phyloP scores from a whole-genome alignment of 352 stramenopile species.

The Globisporangium mamillatum region DNA sequence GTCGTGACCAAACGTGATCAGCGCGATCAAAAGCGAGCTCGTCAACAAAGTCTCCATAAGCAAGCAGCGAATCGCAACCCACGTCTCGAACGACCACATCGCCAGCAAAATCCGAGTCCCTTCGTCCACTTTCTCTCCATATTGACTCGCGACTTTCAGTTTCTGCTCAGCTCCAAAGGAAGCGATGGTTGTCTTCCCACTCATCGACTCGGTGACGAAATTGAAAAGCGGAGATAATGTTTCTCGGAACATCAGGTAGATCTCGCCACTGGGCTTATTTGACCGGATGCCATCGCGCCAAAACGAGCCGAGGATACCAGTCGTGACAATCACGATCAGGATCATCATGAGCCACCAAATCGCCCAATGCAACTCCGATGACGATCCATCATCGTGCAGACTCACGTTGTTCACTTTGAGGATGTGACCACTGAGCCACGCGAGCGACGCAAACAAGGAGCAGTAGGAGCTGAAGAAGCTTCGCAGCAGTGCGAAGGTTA shows the following conservation, averaged over 20 bases:
- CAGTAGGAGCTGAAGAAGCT: conserved; percentile 37
- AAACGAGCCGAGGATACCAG: conserved; percentile 20
- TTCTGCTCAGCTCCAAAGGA: conserved; percentile 33
- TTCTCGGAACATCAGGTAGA: conserved; percentile 37
- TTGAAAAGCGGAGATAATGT: conserved; percentile 36
- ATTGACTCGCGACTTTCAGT: conserved; percentile 26
- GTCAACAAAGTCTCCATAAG: conserved; percentile 34
- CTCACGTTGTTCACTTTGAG: conserved; percentile 20
- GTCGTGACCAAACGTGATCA: conserved; percentile 32
- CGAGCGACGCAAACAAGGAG: conserved; percentile 32
- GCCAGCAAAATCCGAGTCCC: conserved; percentile 29
- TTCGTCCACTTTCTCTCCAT: conserved; percentile 36
- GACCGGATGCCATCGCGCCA: conserved; percentile 29
- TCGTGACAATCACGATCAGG: conserved; percentile 25
- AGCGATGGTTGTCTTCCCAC: conserved; percentile 32
- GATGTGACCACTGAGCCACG: conserved; percentile 35
- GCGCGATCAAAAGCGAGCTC: conserved; percentile 32
- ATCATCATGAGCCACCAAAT: conserved; percentile 29
- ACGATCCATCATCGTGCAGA: not conserved
- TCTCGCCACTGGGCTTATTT: conserved; percentile 30
- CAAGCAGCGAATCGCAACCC: conserved; percentile 29
- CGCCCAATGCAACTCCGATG: not conserved
- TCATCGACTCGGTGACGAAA: conserved; percentile 39
- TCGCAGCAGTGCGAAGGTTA: conserved; percentile 37
- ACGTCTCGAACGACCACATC: conserved; percentile 36